Evolutionary conservation across 495 filamentous ascomycete genomes (phyloP).

Genomic region (Hypoxylon intermedium): DNA sequence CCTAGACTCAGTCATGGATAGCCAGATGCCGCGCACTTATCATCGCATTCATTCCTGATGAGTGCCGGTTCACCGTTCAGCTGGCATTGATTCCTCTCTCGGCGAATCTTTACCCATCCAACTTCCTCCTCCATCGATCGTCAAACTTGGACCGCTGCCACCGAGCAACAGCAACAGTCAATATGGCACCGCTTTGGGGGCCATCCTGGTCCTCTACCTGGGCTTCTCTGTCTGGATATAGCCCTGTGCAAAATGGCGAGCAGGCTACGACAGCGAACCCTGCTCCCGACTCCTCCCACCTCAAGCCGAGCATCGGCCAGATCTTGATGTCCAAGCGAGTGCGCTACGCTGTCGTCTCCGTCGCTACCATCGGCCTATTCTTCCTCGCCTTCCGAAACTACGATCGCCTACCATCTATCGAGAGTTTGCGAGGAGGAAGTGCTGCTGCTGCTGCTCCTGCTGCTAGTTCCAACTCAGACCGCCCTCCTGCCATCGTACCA

Average conservation of each 20-base stretch:
- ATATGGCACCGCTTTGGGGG: slow-evolving; percentile 44
- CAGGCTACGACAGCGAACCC: slow-evolving; percentile 16
- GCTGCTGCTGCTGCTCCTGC: slow-evolving; percentile 7
- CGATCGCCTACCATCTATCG: slow-evolving; percentile 39
- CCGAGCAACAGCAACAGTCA: neutral
- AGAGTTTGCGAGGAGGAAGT: slow-evolving; percentile 32
- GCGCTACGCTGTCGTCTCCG: slow-evolving; percentile 35
- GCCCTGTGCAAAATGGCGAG: slow-evolving; percentile 34
- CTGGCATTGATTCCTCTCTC: slow-evolving; percentile 28
- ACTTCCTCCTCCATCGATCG: slow-evolving; percentile 14
- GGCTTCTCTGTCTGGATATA: slow-evolving; percentile 38
- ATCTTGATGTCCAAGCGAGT: slow-evolving; percentile 43
- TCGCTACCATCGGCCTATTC: slow-evolving; percentile 36
- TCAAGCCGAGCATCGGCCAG: slow-evolving; percentile 43
- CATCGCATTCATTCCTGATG: slow-evolving; percentile 15
- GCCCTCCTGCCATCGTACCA: slow-evolving; percentile 38
- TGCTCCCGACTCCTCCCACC: slow-evolving; percentile 32
- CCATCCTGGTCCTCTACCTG: slow-evolving; percentile 41
- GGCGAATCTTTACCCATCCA: slow-evolving; percentile 29
- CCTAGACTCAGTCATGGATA: neutral
- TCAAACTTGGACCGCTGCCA: slow-evolving; percentile 2
- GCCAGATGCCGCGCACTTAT: neutral
- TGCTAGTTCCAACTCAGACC: slow-evolving; percentile 34
- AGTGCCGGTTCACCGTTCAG: slow-evolving; percentile 20
- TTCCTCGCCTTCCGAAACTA: slow-evolving; percentile 44